Percentiles rank a stretch among this genome's conserved stretches.
phyloP scores from a whole-genome alignment of 2,329 filamentous ascomycete species.

The Diaporthe aspalathi region DNA sequence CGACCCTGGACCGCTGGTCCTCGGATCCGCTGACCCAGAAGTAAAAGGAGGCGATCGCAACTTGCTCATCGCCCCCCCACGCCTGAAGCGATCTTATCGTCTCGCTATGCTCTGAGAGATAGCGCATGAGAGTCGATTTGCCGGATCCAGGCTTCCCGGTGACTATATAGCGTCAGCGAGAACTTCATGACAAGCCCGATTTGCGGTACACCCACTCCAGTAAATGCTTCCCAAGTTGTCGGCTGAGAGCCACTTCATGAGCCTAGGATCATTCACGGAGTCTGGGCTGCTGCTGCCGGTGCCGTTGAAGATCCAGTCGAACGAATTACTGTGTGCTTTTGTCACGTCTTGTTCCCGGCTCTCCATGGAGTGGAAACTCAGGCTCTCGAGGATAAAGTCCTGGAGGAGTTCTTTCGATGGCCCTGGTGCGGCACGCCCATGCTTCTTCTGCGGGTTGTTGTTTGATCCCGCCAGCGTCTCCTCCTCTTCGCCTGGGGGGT shows the following conservation, averaged over 20 bases:
- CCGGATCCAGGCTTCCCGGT: conserved; percentile 58
- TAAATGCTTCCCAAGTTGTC: conserved; percentile 32
- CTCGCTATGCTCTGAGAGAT: conserved; percentile 46
- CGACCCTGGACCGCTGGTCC: conserved; percentile 52
- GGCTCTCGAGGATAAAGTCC: conserved; percentile 35
- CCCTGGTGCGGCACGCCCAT: neutral
- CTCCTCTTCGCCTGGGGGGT: neutral
- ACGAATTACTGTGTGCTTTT: conserved; percentile 33
- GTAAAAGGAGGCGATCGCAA: conserved; percentile 54
- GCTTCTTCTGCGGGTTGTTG: neutral
- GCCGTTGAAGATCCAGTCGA: conserved; percentile 34
- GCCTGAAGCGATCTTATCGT: conserved; percentile 37
- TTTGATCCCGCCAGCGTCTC: neutral
- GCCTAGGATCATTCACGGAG: neutral
- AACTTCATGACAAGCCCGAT: neutral
- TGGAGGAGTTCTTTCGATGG: conserved; percentile 25
- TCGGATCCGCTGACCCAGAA: conserved; percentile 57
- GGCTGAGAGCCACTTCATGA: conserved; percentile 34
- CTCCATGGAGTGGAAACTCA: conserved; percentile 32
- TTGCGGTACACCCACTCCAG: conserved; percentile 17
- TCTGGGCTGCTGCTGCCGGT: neutral
- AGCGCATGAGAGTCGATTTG: conserved; percentile 59
- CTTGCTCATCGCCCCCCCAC: conserved; percentile 46
- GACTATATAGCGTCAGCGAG: conserved; percentile 48
- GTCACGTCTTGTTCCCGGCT: conserved; percentile 31